phyloP scores from a whole-genome alignment of 2,329 filamentous ascomycete genomes.

The Trichoderma citrinoviride region DNA sequence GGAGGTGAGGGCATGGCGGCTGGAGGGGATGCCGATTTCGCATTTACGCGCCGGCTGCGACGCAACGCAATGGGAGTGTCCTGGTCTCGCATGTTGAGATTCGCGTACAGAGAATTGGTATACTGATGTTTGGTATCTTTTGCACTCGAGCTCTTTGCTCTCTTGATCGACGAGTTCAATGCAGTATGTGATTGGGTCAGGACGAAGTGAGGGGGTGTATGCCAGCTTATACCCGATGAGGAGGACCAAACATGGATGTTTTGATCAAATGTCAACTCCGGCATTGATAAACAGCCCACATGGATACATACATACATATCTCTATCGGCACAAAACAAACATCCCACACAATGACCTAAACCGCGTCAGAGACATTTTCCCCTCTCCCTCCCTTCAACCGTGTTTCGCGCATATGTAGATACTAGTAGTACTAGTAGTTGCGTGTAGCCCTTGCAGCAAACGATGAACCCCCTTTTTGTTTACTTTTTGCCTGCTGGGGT shows the following conservation, averaged over 20 bases:
- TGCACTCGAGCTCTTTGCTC: neutral
- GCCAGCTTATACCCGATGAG: neutral
- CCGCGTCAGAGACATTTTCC: constrained; percentile 13
- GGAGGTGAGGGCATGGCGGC: constrained; percentile 23
- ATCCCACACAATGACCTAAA: neutral
- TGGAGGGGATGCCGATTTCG: constrained; percentile 23
- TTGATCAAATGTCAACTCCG: too few relatives aligned
- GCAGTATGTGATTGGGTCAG: too few relatives aligned
- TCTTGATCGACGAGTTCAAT: too few relatives aligned
- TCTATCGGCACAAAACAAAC: neutral
- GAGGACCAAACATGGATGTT: neutral
- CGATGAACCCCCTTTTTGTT: constrained; percentile 38
- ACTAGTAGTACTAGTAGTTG: too few relatives aligned
- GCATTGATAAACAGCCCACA: neutral
- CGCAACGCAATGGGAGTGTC: constrained; percentile 56
- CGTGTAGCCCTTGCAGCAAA: constrained; percentile 13
- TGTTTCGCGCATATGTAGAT: constrained; percentile 7
- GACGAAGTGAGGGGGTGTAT: too few relatives aligned
- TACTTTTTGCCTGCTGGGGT: constrained; percentile 44
- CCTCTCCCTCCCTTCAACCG: neutral
- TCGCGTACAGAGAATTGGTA: neutral
- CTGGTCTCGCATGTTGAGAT: constrained; percentile 36
- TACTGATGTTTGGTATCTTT: neutral
- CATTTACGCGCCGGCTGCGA: constrained; percentile 43
- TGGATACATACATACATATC: neutral